These are phyloP conservation scores for Sclerotinia borealis DNA, from an alignment of 2,329 filamentous ascomycete genomes.

Conservation along the genomic window DNA sequence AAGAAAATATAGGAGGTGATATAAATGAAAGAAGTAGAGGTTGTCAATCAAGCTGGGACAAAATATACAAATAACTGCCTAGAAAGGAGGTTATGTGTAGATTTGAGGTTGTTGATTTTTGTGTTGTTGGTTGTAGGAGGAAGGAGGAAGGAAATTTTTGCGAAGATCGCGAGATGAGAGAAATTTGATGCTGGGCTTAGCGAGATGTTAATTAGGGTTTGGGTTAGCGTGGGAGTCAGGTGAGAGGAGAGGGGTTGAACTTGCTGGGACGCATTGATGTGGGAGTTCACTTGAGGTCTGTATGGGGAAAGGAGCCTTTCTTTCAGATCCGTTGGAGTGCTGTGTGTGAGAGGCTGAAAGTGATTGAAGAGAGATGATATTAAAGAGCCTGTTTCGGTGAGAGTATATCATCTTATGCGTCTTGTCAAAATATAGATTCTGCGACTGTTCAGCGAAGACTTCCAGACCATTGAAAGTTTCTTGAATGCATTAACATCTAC, in stretches of 20 bases:
- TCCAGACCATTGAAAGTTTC: background rate
- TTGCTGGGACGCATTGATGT: background rate
- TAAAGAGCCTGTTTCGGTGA: background rate
- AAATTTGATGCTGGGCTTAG: background rate
- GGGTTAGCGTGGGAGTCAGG: background rate
- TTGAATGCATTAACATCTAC: background rate
- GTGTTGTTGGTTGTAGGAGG: background rate
- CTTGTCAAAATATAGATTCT: background rate
- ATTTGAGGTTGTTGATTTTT: background rate
- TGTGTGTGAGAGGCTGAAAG: background rate
- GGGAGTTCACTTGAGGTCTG: too few species aligned
- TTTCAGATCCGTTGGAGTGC: too few species aligned
- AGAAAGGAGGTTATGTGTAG: too few species aligned
- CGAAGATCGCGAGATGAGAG: too few species aligned
- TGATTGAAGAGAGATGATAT: background rate
- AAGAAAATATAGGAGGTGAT: background rate
- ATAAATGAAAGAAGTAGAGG: background rate
- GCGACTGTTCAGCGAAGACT: background rate
- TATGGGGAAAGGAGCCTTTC: too few species aligned
- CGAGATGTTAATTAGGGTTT: background rate
- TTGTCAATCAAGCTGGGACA: background rate
- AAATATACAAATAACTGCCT: too few species aligned
- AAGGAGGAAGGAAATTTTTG: too few species aligned
- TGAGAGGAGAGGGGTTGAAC: too few species aligned
- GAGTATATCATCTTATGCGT: background rate